Percentiles rank a stretch among this genome's conserved stretches.
Conservation (phyloP, 192 early-diverging fungal genomes). For the Mortierella claussenii region DNA sequence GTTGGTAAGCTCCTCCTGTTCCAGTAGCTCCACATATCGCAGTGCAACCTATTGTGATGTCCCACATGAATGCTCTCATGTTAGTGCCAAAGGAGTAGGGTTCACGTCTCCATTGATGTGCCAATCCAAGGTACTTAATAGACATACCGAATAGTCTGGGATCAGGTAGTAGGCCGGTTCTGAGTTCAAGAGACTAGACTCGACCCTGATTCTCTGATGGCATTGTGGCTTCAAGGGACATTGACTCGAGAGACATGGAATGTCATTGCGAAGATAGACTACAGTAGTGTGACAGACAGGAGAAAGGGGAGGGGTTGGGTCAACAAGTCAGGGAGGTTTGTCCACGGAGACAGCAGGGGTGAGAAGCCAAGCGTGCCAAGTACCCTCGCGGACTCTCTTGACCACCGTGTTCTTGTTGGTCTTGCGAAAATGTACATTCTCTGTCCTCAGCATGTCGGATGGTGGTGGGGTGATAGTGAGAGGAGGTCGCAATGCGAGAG, state of each 20-base stretch:
- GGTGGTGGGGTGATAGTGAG: too few species aligned
- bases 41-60: conserved; percentile 56
- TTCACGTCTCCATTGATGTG: neutral
- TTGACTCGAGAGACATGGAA: conserved; percentile 62
- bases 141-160: conserved; percentile 60
- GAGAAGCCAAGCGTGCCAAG: neutral
- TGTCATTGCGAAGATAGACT: conserved; percentile 69
- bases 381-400: conserved; percentile 65
- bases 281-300: neutral
- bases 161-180: conserved; percentile 59
- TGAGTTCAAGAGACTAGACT: conserved; percentile 50
- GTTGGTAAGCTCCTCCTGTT: conserved; percentile 71
- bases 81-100: too few species aligned
- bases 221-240: conserved; percentile 54
- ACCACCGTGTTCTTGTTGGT: conserved; percentile 61
- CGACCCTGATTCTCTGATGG: conserved; percentile 32
- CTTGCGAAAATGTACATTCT: conserved; percentile 60
- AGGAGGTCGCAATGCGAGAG: too few species aligned
- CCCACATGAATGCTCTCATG: too few species aligned
- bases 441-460: conserved; percentile 32
- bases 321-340: neutral
- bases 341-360: neutral
- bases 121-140: neutral
- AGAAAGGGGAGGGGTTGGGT: neutral
- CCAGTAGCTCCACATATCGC: conserved; percentile 77